phyloP scores from a whole-genome alignment of 192 early-diverging fungal genomes.

The Entophlyctis luteolus region DNA sequence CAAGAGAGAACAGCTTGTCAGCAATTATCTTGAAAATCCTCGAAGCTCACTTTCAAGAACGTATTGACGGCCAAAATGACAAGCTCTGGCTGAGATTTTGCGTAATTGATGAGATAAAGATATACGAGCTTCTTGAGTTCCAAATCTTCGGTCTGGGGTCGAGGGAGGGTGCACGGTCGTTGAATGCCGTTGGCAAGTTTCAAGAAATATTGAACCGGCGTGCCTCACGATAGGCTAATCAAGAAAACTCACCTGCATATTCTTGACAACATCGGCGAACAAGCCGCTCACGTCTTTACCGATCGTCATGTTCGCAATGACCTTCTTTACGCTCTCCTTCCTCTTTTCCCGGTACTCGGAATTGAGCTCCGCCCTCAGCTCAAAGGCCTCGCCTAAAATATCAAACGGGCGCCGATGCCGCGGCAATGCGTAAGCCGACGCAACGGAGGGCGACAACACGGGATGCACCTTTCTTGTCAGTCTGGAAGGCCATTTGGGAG shows the following conservation, averaged over 20 bases:
- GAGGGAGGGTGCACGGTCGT: neutral
- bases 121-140: conserved; percentile 77
- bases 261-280: conserved; percentile 91
- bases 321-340: conserved; percentile 96
- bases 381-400: conserved; percentile 90
- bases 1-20: neutral
- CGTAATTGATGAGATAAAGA: conserved; percentile 95
- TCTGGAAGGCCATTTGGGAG: neutral
- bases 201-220: conserved; percentile 67
- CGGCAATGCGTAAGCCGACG: neutral
- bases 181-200: neutral
- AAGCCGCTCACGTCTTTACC: conserved; percentile 98
- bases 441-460: neutral
- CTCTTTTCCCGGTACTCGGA: conserved; percentile 92
- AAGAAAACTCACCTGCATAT: conserved; percentile 60
- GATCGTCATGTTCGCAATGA: conserved; percentile 99
- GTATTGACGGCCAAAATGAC: conserved; percentile 84
- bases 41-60: conserved; percentile 69
- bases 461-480: neutral
- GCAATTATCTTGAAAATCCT: neutral
- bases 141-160: conserved; percentile 27
- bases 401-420: neutral
- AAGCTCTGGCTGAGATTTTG: conserved; percentile 88
- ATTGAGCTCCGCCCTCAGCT: conserved; percentile 95
- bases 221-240: conserved; percentile 45